Base-by-base conservation (phyloP, 164 flowering plant species). In the Liquidambar formosana region DNA sequence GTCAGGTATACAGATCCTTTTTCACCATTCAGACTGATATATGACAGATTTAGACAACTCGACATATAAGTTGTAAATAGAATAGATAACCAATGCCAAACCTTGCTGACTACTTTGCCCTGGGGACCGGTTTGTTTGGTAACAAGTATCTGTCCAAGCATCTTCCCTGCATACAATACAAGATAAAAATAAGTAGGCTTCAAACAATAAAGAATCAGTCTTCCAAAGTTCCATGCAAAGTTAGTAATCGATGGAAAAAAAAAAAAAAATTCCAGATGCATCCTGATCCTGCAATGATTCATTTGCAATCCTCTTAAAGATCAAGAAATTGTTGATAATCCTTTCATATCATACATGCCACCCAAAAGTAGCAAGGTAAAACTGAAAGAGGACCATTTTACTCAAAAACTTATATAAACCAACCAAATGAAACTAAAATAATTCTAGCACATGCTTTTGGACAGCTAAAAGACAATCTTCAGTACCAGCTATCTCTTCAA, bases 91-190 rank as follows among this genome's bases (percentile, higher is more conserved):
- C 9, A 48, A 66, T 16, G 33, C 25, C 82, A 53, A 65, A 93
- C 99, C 97, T 90, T 95, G 93, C 92, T 89, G 71, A 93, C 99
- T 72, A 88, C 66, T 88, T 93, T 96, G 49, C 99, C 98, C 71
- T 91, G 89, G 9, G 98, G 86, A 9, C 99, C 99, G 70, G 97
- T 84, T 83, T 96, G 99, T 71, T 96, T 96, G 62, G 99, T 96
- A 33, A 96, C 97, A 75, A 96, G 93, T 76, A 91, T 86, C 84
- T 96, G 97, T 9, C 99, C 99, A 63, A 96, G 96, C 99, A 96
- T 96, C 82, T 93, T 93, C 48, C 95, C 99, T 96, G 84, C 72
- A 76, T 64, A 43, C 19, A 65, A 26, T 11, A 33, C 33, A 47
- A 62, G 27, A 38, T 33, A 33, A 49, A 53, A 53, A 15, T 22